Evolutionary conservation across 2,329 filamentous ascomycete species (phyloP).

Genomic region (Claviceps spartinae): DNA sequence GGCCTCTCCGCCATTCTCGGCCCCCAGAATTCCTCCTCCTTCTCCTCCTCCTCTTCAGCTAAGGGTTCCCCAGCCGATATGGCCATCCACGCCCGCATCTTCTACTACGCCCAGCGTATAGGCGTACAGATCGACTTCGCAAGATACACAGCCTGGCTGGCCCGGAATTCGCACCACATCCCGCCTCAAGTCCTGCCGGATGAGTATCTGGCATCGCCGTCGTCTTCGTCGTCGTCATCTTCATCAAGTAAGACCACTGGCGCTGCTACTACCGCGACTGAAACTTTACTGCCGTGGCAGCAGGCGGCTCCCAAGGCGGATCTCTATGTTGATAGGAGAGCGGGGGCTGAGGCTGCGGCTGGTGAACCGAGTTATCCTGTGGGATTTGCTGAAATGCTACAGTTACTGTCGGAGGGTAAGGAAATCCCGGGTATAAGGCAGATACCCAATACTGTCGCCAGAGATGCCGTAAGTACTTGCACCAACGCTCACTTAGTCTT

Average conservation of each 20-base stretch:
- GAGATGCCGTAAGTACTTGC: constrained; percentile 45
- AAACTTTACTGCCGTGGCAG: constrained; percentile 30
- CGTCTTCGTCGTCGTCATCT: neutral
- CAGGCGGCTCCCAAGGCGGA: constrained; percentile 33
- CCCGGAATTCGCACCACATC: constrained; percentile 18
- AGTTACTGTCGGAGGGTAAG: constrained; percentile 68
- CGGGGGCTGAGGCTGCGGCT: constrained; percentile 10
- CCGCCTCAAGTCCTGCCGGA: constrained; percentile 24
- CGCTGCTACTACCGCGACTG: neutral
- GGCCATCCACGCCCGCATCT: constrained; percentile 51
- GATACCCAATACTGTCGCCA: constrained; percentile 67
- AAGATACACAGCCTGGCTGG: constrained; percentile 53
- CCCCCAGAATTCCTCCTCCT: constrained; percentile 25
- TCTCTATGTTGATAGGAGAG: constrained; percentile 29
- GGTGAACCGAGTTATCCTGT: constrained; percentile 60
- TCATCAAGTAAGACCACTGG: neutral
- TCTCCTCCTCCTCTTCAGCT: constrained; percentile 1
- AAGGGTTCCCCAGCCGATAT: constrained; percentile 43
- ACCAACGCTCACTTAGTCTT: neutral
- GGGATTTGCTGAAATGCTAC: constrained; percentile 74
- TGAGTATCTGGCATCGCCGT: constrained; percentile 13
- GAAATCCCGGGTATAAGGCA: constrained; percentile 78
- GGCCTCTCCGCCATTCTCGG: constrained; percentile 53
- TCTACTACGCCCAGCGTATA: constrained; percentile 46
- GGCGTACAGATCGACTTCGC: constrained; percentile 48